Base-by-base conservation (phyloP, 2,329 filamentous ascomycete genomes). In the Penicillium sp. region DNA sequence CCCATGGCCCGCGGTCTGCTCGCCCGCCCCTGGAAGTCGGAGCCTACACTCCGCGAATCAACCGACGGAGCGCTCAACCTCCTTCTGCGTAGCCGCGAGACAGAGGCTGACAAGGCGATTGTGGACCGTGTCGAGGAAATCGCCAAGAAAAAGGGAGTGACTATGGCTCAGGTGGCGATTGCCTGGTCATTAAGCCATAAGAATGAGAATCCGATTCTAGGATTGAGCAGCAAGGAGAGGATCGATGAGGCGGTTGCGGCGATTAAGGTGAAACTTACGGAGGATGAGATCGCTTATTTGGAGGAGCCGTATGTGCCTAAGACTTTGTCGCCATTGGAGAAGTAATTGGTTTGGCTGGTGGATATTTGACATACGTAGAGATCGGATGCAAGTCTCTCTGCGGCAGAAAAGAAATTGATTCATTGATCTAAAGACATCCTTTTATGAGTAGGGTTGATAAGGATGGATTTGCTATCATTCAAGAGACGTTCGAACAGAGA, bases 1-100 rank as follows among this genome's bases (percentile, higher is more conserved):
- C 89, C 91, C 75, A 89, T 90, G 82, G 84, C 75, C 74, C 90
- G 90, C 70, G 88, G 89, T 69, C 64, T 78, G 53, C 78, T 84
- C 41, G 75, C 82, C 1, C 76, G 81, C 2, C 82, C 83, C 1
- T 84, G 78, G 75, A 66, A 67, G 80, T 88, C 85, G 71, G 84
- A 86, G 26, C 90, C 91, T 77, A 88, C 89, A 3, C 65, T 91
- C 11, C 89, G 82, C 29, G 79, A 83, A 58, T 71, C 73, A 44
- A 82, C 79, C 1, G 81, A 84, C 66, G 73, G 73, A 1, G 75
- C 76, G 47, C 71, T 82, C 29, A 74, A 79, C n/a, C 56, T 67
- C 13, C 69, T 83, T 11, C 72, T 84, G 26, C 75, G 79, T 35
- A 67, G 63, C 29, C 76, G 78, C 58, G 76, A 81, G 62, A 75